Conservation (phyloP, 2,329 filamentous ascomycete genomes). For the Beauveria brongniartii region DNA sequence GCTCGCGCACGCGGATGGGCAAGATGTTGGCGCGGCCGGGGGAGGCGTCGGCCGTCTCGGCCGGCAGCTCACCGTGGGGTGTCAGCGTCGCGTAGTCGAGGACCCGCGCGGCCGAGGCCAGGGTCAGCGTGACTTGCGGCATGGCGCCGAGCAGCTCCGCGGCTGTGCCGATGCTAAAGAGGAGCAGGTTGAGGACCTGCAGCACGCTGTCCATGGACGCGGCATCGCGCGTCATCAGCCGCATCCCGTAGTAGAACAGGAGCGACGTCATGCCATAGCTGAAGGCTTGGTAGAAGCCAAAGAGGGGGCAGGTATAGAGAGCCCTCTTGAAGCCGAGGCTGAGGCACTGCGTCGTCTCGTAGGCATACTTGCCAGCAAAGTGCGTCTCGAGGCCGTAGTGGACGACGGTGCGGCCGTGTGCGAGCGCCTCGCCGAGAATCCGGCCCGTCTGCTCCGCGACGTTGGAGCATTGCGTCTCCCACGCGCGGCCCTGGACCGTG, state of each 20-base stretch:
- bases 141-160: slow-evolving; percentile 63
- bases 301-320: slow-evolving; percentile 59
- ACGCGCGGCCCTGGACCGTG: slow-evolving; percentile 55
- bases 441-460: slow-evolving; percentile 51
- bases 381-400: slow-evolving; percentile 64
- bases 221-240: slow-evolving; percentile 45
- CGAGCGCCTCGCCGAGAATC: slow-evolving; percentile 62
- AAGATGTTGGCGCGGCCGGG: slow-evolving; percentile 17
- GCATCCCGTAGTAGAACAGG: slow-evolving; percentile 75
- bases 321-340: slow-evolving; percentile 58
- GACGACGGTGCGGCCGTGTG: slow-evolving; percentile 71
- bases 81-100: slow-evolving; percentile 49
- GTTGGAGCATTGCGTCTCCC: slow-evolving; percentile 62
- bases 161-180: slow-evolving; percentile 74
- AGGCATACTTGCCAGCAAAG: slow-evolving; percentile 57
- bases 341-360: slow-evolving; percentile 44
- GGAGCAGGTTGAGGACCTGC: slow-evolving; percentile 69
- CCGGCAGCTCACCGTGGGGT: slow-evolving; percentile 38
- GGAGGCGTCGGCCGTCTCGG: slow-evolving; percentile 18
- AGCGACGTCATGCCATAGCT: slow-evolving; percentile 66
- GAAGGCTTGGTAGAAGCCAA: slow-evolving; percentile 68
- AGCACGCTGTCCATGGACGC: slow-evolving; percentile 53
- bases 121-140: slow-evolving; percentile 70
- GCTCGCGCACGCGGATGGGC: slow-evolving; percentile 40
- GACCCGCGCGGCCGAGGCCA: slow-evolving; percentile 63